A percentile compares a stretch with the other conserved stretches of the same genome.
Conservation (phyloP, 2,329 filamentous ascomycete species). For the Davidsoniella virescens region DNA sequence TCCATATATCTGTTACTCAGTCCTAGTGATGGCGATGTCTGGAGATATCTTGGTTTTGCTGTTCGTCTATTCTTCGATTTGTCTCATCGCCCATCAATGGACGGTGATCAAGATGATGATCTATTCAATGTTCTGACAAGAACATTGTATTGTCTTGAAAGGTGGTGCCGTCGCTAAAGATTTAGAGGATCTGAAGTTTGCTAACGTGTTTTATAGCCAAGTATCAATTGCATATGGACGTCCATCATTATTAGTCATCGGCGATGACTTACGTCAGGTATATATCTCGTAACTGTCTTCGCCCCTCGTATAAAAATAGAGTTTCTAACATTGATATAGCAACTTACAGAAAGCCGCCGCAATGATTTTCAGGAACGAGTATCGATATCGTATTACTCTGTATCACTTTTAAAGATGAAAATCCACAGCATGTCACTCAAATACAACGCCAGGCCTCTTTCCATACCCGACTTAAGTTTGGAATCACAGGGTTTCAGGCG, state of each 20-base stretch:
- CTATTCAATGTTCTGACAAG: constrained; percentile 13
- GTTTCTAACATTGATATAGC: neutral
- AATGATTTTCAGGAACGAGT: constrained; percentile 9
- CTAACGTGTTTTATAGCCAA: constrained; percentile 20
- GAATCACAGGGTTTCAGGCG: constrained; percentile 1
- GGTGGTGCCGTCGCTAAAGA: constrained; percentile 3
- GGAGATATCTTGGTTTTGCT: constrained; percentile 12
- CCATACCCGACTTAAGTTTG: neutral
- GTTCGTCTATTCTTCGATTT: constrained; percentile 13
- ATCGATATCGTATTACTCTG: constrained; percentile 13
- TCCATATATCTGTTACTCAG: constrained; percentile 13
- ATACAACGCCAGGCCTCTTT: neutral
- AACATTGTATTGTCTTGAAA: constrained; percentile 14
- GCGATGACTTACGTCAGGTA: constrained; percentile 13
- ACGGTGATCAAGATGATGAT: constrained; percentile 10
- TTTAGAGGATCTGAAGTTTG: neutral
- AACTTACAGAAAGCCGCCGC: neutral
- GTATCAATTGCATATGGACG: constrained; percentile 13
- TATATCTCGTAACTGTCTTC: neutral
- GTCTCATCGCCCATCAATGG: constrained; percentile 13
- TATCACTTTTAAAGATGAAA: constrained; percentile 12
- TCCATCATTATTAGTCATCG: constrained; percentile 12
- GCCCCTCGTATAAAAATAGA: neutral
- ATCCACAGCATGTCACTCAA: constrained; percentile 11
- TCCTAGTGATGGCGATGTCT: constrained; percentile 13